Percentiles rank a stretch among this genome's conserved stretches.
phyloP scores from a whole-genome alignment of 345 rosid genomes.

The Excoecaria agallocha region DNA sequence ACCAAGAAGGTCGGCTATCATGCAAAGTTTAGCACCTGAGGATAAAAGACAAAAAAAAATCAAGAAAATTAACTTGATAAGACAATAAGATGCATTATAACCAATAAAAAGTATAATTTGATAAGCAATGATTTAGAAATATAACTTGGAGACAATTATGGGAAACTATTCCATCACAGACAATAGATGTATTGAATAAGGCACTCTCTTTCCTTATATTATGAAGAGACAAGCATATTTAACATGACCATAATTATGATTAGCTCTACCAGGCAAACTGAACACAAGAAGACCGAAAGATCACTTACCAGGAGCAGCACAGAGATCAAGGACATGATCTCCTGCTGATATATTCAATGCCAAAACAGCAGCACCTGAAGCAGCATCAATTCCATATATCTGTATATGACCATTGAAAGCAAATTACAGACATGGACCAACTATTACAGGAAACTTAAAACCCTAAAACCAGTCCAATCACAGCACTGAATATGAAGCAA shows the following conservation, averaged over 20 bases:
- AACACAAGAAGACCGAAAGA: not conserved
- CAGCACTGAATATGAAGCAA: not conserved
- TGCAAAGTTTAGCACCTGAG: slow-evolving; percentile 96
- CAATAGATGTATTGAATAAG: not conserved
- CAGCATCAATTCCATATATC: slow-evolving; percentile 95
- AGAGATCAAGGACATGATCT: slow-evolving; percentile 92
- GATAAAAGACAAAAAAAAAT: slow-evolving; percentile 3
- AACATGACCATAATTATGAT: not conserved
- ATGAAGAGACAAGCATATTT: not conserved
- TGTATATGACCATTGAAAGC: slow-evolving; percentile 23
- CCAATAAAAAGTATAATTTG: not conserved
- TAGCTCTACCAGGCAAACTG: not conserved
- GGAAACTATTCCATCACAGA: not conserved
- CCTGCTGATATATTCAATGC: slow-evolving; percentile 64
- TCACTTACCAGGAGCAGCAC: slow-evolving; percentile 80
- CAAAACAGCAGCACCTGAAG: slow-evolving; percentile 86
- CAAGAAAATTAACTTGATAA: not conserved
- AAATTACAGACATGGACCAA: not conserved
- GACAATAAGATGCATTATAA: not conserved
- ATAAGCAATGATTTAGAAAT: not conserved
- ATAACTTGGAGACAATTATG: not conserved
- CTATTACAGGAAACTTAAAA: not conserved
- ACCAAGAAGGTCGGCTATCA: slow-evolving; percentile 74
- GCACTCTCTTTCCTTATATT: not conserved
- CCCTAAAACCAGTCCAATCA: not conserved